phyloP scores from a whole-genome alignment of 1,284 basidiomycete genomes.

The Ustilago cynodontis region DNA sequence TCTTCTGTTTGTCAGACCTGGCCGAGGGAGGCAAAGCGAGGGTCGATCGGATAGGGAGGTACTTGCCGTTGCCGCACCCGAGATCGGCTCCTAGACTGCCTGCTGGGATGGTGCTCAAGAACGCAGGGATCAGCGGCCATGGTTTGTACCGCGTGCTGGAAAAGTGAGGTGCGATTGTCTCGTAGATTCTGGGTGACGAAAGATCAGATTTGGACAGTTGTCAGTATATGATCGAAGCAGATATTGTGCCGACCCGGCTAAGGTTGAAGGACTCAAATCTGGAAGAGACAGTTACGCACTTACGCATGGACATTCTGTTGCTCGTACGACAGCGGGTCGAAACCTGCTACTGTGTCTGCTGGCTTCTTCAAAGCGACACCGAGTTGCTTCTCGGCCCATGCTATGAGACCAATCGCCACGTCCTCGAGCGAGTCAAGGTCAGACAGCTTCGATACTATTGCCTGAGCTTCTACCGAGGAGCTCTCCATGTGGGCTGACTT shows the following conservation, averaged over 20 bases:
- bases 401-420: conserved; percentile 23
- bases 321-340: conserved; percentile 61
- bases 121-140: conserved; percentile 91
- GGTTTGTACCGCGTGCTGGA: conserved; percentile 96
- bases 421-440: conserved; percentile 40
- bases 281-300: conserved; percentile 35
- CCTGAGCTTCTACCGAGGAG: conserved; percentile 21
- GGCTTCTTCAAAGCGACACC: conserved; percentile 23
- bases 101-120: conserved; percentile 80
- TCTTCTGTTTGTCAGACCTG: background rate
- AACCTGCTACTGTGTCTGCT: background rate
- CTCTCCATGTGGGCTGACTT: conserved; percentile 24
- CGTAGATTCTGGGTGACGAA: conserved; percentile 77
- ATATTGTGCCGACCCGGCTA: background rate
- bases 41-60: conserved; percentile 74
- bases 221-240: conserved; percentile 12
- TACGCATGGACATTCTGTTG: conserved; percentile 67
- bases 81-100: conserved; percentile 91
- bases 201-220: background rate
- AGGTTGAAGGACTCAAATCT: background rate
- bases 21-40: conserved; percentile 14
- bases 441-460: conserved; percentile 19
- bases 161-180: conserved; percentile 90
- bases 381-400: conserved; percentile 38
- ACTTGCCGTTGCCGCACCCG: conserved; percentile 98